Evolutionary conservation across 257 asterid genomes (phyloP).

Genomic region (Ajuga chamaepitys): DNA sequence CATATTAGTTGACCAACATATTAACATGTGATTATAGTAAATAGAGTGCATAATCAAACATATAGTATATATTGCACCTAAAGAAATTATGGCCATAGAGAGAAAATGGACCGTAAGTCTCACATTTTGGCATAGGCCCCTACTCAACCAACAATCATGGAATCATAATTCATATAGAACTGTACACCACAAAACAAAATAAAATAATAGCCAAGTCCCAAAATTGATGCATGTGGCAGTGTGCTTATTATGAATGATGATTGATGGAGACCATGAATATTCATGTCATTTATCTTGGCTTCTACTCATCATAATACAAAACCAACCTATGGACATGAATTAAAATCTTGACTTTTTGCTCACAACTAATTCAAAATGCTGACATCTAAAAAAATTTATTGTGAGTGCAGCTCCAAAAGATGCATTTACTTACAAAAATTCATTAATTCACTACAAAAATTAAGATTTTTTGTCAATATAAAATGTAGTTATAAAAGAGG

Average conservation of each 20-base stretch:
- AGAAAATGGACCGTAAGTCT: neutral
- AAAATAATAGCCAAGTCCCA: too few relatives aligned
- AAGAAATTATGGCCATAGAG: neutral
- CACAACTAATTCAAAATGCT: too few relatives aligned
- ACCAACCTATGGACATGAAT: neutral
- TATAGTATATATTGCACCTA: too few relatives aligned
- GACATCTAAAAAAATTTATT: too few relatives aligned
- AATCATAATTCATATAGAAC: neutral
- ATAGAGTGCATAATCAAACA: too few relatives aligned
- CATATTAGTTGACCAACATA: too few relatives aligned
- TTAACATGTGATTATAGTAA: too few relatives aligned
- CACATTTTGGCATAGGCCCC: neutral
- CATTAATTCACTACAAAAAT: too few relatives aligned
- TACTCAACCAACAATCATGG: conserved; percentile 28
- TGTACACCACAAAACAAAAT: conserved; percentile 1
- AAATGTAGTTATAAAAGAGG: too few relatives aligned
- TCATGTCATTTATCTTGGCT: conserved; percentile 22
- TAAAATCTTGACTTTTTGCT: neutral
- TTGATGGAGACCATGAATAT: conserved; percentile 17
- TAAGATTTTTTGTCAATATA: too few relatives aligned
- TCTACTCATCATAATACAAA: conserved; percentile 21
- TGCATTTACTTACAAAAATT: too few relatives aligned
- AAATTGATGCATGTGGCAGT: conserved; percentile 17
- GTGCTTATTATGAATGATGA: conserved; percentile 14
- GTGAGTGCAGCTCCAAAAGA: too few relatives aligned